Evolutionary conservation across 306 rosid genomes (phyloP), one percentile per base, ranked within the genome.

Genomic region (Cucurbita argyrosperma): DNA sequence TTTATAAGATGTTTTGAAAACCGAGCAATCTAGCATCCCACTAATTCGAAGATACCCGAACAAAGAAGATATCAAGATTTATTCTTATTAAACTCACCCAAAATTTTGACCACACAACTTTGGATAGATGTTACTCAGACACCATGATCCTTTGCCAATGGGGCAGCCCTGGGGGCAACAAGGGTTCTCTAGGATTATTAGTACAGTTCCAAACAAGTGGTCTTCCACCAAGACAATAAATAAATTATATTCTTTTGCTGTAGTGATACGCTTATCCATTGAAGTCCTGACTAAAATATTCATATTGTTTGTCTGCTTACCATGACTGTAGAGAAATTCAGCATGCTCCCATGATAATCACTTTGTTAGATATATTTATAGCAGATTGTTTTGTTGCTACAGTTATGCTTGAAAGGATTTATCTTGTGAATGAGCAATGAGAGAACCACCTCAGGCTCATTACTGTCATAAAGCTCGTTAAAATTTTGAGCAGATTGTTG

Each of bases 391-490:
- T 30, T 30, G 35, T 30, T 30, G 35, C 4, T 30, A 30, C 35
- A 30, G 35, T 0, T 30, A 3, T 30, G 16, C 39, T 61, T 12
- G 46, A 35, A 11, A 38, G 26, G 30, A 38, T 46, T 80, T 80
- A 93, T 96, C 96, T 93, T 93, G 88, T 93, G 97, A 84, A 86
- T 89, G 38, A 93, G 97, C 74, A 93, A 72, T 14, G 97, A 93
- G 26, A 90, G 81, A 74, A 93, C 86, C 71, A 85, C 98, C 86
- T 93, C 97, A 42, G 92, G 88, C 80, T 84, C 98, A 86, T 89
- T 91, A 82, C 90, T 84, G 78, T 90, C 98, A 53, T 89, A 93
- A 71, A 93, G 88, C 80, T 90, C 96, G 51, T 80, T 71, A 67
- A 86, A 67, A 83, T 90, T 84, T 82, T 90, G 88, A 75, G 98